Base-by-base conservation (phyloP, 2,329 filamentous ascomycete species). In the Daldinia sp. region DNA sequence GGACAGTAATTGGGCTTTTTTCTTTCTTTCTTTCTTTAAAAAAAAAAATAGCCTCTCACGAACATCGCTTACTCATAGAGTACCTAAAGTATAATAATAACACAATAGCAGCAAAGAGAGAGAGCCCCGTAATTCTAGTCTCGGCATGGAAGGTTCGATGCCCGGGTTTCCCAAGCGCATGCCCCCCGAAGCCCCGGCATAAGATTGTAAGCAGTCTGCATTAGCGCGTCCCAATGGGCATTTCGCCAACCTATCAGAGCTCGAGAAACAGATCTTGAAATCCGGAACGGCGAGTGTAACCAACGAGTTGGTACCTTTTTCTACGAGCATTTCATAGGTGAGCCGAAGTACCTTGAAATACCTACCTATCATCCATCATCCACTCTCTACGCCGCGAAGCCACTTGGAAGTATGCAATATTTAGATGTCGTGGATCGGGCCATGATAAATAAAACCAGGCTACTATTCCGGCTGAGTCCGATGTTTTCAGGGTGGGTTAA, bases 171-270 rank as follows among this genome's bases (percentile, higher is more conserved):
- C 35, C 15, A 39, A 17, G 19, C 19, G 17, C 19, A 39, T 37
- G n/a, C 34, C 48, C 21, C 41, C 27, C 51, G 43, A 58, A 41
- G 27, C 41, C 23, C 58, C 30, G 17, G 37, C 34, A 6, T 64
- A 30, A 48, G 45, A 48, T 21, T 50, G 64, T 62, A 67, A 64
- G 64, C 61, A 62, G 48, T 50, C 43, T 65, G 61, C 64, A 67
- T 67, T 65, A 67, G 61, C 49, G 58, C 17, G 6, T 17, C 5
- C n/a, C 27, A 32, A 30, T 45, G 27, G 7, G 25, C 21, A 23
- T 19, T 8, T 15, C 6, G 0, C 10, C 6, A n/a, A 4, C 60
- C 56, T 37, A 58, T 55, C 30, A 56, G 27, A 41, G 17, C 6
- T n/a, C 15, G 9, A 5, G 7, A 27, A 49, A 45, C 2, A 34